Conservation (phyloP, 1,284 basidiomycete species). For the Inonotus hispidus region DNA sequence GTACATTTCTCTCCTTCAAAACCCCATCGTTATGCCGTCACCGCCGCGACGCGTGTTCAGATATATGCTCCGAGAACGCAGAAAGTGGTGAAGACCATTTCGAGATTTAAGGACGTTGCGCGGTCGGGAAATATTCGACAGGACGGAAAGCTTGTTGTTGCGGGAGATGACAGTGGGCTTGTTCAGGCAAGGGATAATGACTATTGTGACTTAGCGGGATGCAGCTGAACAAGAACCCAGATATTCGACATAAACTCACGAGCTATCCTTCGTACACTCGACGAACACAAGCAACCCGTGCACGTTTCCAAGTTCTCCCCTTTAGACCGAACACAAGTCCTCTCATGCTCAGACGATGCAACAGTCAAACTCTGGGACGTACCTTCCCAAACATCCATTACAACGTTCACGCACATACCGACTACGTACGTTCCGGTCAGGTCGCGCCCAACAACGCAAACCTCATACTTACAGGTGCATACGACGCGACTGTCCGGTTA, state of each 20-base stretch:
- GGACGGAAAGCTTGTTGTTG: constrained; percentile 94
- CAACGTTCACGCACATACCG: constrained; percentile 83
- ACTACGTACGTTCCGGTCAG: constrained; percentile 93
- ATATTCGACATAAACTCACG: constrained; percentile 94
- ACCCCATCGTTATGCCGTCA: constrained; percentile 93
- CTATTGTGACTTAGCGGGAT: constrained; percentile 12
- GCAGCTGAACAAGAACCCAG: constrained; percentile 34
- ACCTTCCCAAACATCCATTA: constrained; percentile 78
- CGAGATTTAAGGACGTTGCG: constrained; percentile 95
- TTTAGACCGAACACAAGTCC: constrained; percentile 73
- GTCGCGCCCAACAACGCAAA: constrained; percentile 81
- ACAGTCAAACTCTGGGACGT: constrained; percentile 95
- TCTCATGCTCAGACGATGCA: constrained; percentile 96
- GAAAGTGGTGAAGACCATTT: constrained; percentile 93
- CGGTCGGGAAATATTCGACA: constrained; percentile 81
- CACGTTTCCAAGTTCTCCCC: constrained; percentile 93
- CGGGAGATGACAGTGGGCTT: constrained; percentile 90
- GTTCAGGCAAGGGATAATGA: constrained; percentile 62
- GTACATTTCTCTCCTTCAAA: constrained; percentile 83
- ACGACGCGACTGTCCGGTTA: constrained; percentile 87
- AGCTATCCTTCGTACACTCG: constrained; percentile 89
- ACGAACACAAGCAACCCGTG: constrained; percentile 92
- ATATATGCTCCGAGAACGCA: constrained; percentile 95
- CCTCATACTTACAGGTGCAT: constrained; percentile 88
- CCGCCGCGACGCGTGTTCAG: constrained; percentile 89